These are phyloP conservation scores for Sugiyamaella smithiae DNA, from an alignment of 805 yeast genomes.

Conservation along the genomic window DNA sequence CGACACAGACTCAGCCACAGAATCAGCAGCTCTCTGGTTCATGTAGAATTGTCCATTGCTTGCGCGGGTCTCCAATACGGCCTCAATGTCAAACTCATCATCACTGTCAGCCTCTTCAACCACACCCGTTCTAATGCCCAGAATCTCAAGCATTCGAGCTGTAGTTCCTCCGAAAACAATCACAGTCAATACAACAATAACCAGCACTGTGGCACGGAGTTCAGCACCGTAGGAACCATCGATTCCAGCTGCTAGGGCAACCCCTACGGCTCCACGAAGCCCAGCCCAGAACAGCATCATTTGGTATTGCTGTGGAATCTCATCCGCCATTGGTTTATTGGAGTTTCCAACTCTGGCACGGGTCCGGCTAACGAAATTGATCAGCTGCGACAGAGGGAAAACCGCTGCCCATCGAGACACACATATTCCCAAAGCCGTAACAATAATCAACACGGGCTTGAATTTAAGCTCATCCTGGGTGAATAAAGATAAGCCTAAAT, in stretches of 20 bases:
- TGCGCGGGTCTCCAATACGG: constrained; percentile 26
- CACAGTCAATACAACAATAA: constrained; percentile 94
- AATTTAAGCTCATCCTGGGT: constrained; percentile 95
- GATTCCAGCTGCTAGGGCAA: constrained; percentile 95
- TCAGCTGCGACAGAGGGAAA: constrained; percentile 82
- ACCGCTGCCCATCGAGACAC: constrained; percentile 96
- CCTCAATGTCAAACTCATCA: constrained; percentile 94
- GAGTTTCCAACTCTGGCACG: constrained; percentile 9
- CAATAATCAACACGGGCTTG: constrained; percentile 87
- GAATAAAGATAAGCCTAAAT: constrained; percentile 88
- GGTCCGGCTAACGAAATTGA: constrained; percentile 73
- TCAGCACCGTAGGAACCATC: constrained; percentile 92
- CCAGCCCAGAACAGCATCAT: constrained; percentile 99
- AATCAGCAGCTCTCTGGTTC: background rate
- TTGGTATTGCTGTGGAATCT: constrained; percentile 91
- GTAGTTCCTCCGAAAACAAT: constrained; percentile 98
- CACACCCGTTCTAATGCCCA: constrained; percentile 90
- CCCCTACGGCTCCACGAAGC: constrained; percentile 98
- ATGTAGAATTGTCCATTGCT: constrained; percentile 5
- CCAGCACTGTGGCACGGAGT: constrained; percentile 88
- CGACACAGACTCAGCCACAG: constrained; percentile 11
- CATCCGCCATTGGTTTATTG: constrained; percentile 55
- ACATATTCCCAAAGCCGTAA: constrained; percentile 87
- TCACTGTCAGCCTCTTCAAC: constrained; percentile 79
- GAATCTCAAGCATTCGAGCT: constrained; percentile 93